phyloP scores from a whole-genome alignment of 2,329 filamentous ascomycete genomes.

The Colletotrichum gloeosporioides region DNA sequence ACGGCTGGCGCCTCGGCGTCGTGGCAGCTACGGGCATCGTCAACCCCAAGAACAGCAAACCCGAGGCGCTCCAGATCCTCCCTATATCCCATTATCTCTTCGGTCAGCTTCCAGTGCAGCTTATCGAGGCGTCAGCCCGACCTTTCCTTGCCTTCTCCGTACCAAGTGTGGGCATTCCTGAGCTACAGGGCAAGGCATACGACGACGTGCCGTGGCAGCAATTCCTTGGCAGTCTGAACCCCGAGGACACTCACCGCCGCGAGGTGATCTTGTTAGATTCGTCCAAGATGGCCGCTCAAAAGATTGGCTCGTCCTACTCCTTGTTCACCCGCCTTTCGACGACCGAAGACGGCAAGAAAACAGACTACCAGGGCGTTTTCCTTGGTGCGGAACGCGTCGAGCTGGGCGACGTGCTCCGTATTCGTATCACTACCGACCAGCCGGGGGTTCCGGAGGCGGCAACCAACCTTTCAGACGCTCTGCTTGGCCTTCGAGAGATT shows the following conservation, averaged over 20 bases:
- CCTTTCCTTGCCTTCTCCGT: conserved; percentile 59
- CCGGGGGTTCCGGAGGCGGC: conserved; percentile 1
- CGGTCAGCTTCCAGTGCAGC: conserved; percentile 41
- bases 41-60: conserved; percentile 26
- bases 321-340: conserved; percentile 46
- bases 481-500: conserved; percentile 46
- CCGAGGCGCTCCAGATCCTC: conserved; percentile 35
- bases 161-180: conserved; percentile 43
- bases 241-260: conserved; percentile 39
- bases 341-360: conserved; percentile 35
- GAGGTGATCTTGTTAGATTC: conserved; percentile 52
- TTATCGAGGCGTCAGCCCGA: conserved; percentile 46
- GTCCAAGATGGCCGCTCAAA: conserved; percentile 55
- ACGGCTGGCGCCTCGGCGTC: conserved; percentile 54
- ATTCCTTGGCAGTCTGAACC: conserved; percentile 34
- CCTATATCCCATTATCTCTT: conserved; percentile 45
- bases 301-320: conserved; percentile 54
- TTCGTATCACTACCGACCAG: conserved; percentile 43
- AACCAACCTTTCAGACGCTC: conserved; percentile 29
- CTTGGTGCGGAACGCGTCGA: conserved; percentile 56
- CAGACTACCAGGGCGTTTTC: conserved; percentile 52
- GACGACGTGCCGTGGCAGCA: conserved; percentile 49
- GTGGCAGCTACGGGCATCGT: conserved; percentile 37
- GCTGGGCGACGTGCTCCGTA: conserved; percentile 53
- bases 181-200: conserved; percentile 44